These are phyloP conservation scores for Suillus fuscotomentosus DNA, from an alignment of 768 basidiomycete species.

Conservation along the genomic window DNA sequence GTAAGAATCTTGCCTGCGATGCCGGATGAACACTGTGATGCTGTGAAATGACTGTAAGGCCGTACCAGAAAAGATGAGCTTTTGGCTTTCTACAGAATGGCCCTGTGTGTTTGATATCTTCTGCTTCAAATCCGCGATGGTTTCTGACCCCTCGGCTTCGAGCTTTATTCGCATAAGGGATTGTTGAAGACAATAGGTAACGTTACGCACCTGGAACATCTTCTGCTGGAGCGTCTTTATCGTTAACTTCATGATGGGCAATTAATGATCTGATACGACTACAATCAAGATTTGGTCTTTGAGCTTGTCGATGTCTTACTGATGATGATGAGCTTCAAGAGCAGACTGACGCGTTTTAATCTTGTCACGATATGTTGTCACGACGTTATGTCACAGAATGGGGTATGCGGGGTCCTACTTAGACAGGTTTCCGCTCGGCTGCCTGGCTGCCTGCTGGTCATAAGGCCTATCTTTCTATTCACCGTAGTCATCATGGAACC, in stretches of 20 bases:
- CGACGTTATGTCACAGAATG: conserved; percentile 14
- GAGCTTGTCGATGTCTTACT: conserved; percentile 18
- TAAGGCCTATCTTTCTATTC: conserved; percentile 13
- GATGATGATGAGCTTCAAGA: conserved; percentile 17
- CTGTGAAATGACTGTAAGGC: conserved; percentile 8
- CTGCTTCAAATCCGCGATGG: conserved; percentile 75
- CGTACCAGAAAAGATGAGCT: conserved; percentile 92
- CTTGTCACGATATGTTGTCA: conserved; percentile 15
- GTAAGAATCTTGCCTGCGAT: conserved; percentile 82
- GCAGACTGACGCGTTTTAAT: conserved; percentile 12
- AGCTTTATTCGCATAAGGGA: conserved; percentile 40
- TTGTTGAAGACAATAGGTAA: not conserved
- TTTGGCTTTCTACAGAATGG: conserved; percentile 74
- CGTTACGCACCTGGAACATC: conserved; percentile 67
- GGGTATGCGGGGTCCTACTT: not conserved
- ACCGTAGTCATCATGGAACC: conserved; percentile 39
- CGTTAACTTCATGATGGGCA: conserved; percentile 79
- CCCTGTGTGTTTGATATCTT: conserved; percentile 80
- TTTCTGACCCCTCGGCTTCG: conserved; percentile 75
- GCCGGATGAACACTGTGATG: conserved; percentile 7
- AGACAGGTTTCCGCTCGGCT: conserved; percentile 1
- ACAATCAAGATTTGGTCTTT: not conserved
- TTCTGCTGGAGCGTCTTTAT: conserved; percentile 95
- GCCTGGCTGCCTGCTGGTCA: conserved; percentile 1
- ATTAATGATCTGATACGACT: conserved; percentile 4